Base-by-base conservation (phyloP, 2,329 filamentous ascomycete species). In the Aulographum hederae region DNA sequence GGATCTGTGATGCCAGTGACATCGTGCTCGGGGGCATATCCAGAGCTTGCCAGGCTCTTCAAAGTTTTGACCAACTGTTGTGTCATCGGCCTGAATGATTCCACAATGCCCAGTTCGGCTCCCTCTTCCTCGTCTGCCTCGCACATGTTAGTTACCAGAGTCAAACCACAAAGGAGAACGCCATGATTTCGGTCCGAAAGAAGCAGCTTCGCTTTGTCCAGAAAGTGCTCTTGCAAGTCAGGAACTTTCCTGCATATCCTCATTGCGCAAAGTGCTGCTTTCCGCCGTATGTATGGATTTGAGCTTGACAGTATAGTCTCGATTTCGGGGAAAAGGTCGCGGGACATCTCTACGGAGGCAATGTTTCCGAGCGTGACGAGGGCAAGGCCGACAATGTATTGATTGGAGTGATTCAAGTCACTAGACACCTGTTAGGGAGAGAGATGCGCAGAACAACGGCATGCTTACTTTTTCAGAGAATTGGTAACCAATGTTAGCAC, bases 221-320 rank as follows among this genome's bases (percentile, higher is more conserved):
- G 52, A 48, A 98, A 98, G 56, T 98, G 85, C 53, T 98, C 91
- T 54, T 93, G 82, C 33, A 98, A 60, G 52, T 98, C 89, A 4
- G 91, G 89, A 8, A 98, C 89, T 56, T 98, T 98, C 45, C 84
- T 78, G 59, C 85, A 94, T 65, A 98, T 94, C 42, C 85, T 73
- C 89, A 98, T 98, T 31, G 89, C 89, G 57, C 89, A 98, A n/a
- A 98, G 67, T 3, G 89, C 89, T 13, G 89, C 89, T 62, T 98
- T 98, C 44, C 89, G 73, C 44, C 89, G 72, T 50, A 98, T 94
- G 52, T 98, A 98, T n/a, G 89, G 89, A 53, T 98, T 98, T 32
- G 84, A 77, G 30, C 85, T 94, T 26, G 84, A 78, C 40, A 98
- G 63, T 30, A 95, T 73, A 38, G 69, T 80, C 56, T 98, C 91